Evolutionary conservation across 805 yeast genomes (phyloP).

Genomic region (Zygotorulaspora danielsina): DNA sequence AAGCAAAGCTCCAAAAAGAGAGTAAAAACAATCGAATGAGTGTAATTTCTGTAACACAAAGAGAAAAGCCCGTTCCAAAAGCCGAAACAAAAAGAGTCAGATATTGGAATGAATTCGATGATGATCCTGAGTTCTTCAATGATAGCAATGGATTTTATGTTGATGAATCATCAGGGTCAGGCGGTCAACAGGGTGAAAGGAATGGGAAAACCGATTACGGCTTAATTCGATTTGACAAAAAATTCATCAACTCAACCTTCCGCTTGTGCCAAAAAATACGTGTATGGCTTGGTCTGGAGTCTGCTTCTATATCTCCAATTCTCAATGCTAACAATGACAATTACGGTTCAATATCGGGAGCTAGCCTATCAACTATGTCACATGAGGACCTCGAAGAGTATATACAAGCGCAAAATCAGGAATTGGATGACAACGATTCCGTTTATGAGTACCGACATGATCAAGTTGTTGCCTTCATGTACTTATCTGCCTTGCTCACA

Average conservation of each 20-base stretch:
- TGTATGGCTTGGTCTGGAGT: conserved; percentile 8
- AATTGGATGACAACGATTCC: conserved; percentile 24
- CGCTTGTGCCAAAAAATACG: conserved; percentile 19
- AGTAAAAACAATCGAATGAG: conserved; percentile 2
- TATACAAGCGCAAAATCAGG: conserved; percentile 17
- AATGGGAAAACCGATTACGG: conserved; percentile 18
- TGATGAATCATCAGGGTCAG: conserved; percentile 9
- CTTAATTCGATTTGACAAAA: conserved; percentile 24
- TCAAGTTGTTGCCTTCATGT: conserved; percentile 31
- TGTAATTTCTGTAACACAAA: conserved; percentile 2
- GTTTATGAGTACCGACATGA: conserved; percentile 32
- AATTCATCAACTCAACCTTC: conserved; percentile 24
- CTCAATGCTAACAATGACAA: not conserved
- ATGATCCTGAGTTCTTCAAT: conserved; percentile 22
- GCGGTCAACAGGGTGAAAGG: conserved; percentile 1
- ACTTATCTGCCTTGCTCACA: conserved; percentile 23
- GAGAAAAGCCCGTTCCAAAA: conserved; percentile 1
- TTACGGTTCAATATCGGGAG: conserved; percentile 9
- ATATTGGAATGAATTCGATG: conserved; percentile 37
- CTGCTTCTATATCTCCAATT: not conserved
- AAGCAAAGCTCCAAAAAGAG: not conserved
- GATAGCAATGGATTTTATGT: conserved; percentile 17
- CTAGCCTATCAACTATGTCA: conserved; percentile 8
- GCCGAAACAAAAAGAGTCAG: conserved; percentile 14
- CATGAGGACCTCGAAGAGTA: conserved; percentile 21